A percentile compares a stretch with the other conserved stretches of the same genome.
Conservation (phyloP, 2,329 filamentous ascomycete genomes). For the Aspergillus aculeatus region DNA sequence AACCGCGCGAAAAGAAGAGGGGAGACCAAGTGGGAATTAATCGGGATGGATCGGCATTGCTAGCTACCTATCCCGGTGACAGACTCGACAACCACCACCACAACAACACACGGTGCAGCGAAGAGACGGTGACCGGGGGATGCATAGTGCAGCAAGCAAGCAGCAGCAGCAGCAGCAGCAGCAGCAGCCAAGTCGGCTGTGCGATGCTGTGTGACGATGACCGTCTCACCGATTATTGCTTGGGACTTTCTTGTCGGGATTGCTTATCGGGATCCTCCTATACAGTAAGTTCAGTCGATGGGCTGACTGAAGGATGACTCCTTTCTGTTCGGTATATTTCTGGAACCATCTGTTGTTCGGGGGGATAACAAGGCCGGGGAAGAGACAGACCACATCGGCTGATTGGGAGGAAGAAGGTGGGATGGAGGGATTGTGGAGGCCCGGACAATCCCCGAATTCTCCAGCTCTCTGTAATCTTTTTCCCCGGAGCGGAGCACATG, state of each 20-base stretch:
- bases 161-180: not conserved
- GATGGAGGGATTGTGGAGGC: not conserved
- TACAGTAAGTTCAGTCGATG: not conserved
- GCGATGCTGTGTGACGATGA: not conserved
- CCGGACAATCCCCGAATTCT: not conserved
- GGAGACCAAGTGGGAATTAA: not conserved
- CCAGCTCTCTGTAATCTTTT: too few relatives aligned
- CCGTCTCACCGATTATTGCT: not conserved
- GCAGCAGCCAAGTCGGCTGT: not conserved
- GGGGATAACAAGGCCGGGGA: too few relatives aligned
- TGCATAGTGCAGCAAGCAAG: not conserved
- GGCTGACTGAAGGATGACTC: not conserved
- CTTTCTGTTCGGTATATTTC: not conserved
- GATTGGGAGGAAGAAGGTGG: not conserved
- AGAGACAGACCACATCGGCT: too few relatives aligned
- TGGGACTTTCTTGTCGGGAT: not conserved
- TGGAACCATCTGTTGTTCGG: not conserved
- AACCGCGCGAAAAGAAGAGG: not conserved
- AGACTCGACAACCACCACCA: not conserved
- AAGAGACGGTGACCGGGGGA: not conserved
- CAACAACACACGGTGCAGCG: not conserved
- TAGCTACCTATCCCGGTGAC: not conserved
- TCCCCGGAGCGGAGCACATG: conserved; percentile 5
- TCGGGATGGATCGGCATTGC: not conserved
- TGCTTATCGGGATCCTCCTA: not conserved